phyloP scores from a whole-genome alignment of 177 flowering plant species.

The Vitis hybrid region DNA sequence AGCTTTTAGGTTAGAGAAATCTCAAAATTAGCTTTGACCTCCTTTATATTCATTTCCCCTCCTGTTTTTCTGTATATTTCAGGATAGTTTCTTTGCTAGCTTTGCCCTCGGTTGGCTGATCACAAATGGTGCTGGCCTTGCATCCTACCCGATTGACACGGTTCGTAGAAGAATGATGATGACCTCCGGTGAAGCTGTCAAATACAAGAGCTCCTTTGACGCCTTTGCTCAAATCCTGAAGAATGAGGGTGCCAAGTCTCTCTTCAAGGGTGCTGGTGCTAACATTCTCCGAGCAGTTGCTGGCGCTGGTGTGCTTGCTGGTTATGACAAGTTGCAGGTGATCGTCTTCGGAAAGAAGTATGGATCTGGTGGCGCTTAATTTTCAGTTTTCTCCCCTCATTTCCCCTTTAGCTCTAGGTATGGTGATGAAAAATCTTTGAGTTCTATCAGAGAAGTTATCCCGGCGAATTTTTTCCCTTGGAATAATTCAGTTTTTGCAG shows the following conservation, averaged over 20 bases:
- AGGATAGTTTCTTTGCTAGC: slow-evolving; percentile 62
- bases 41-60: not conserved
- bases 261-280: slow-evolving; percentile 58
- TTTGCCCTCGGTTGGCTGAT: slow-evolving; percentile 54
- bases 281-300: slow-evolving; percentile 56
- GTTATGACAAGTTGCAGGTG: slow-evolving; percentile 51
- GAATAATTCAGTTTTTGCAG: slow-evolving; percentile 16
- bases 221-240: slow-evolving; percentile 44
- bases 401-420: slow-evolving; percentile 15
- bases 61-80: slow-evolving; percentile 13
- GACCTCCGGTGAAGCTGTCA: slow-evolving; percentile 63
- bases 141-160: slow-evolving; percentile 51
- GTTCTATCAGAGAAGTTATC: slow-evolving; percentile 9
- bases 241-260: slow-evolving; percentile 51
- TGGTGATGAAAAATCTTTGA: slow-evolving; percentile 34
- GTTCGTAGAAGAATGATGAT: slow-evolving; percentile 59
- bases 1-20: not conserved
- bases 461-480: slow-evolving; percentile 12
- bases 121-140: slow-evolving; percentile 57
- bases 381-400: not conserved
- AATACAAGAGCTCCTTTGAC: slow-evolving; percentile 52
- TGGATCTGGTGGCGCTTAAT: slow-evolving; percentile 38
- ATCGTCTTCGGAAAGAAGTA: slow-evolving; percentile 47
- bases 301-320: slow-evolving; percentile 58
- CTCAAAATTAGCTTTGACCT: not conserved